Conservation (phyloP, 2,329 filamentous ascomycete species). For the Aspergillus fructus region DNA sequence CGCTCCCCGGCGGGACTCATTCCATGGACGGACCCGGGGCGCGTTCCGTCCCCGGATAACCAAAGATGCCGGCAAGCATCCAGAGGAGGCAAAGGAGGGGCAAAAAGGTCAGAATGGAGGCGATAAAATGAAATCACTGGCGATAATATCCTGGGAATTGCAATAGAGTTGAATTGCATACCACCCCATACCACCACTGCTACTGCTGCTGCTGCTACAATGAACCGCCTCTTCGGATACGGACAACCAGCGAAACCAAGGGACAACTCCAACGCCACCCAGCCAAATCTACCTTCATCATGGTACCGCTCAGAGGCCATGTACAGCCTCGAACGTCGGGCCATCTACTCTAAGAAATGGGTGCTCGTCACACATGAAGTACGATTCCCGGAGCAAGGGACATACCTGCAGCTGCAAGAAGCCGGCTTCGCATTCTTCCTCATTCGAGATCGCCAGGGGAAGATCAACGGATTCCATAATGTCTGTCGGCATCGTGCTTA, state of each 20-base stretch:
- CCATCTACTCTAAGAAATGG: constrained; percentile 58
- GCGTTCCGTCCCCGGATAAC: neutral
- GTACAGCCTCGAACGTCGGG: constrained; percentile 57
- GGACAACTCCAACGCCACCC: constrained; percentile 28
- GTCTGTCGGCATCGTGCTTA: constrained; percentile 60
- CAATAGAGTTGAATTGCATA: too few relatives aligned
- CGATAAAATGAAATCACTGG: neutral
- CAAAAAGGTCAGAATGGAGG: neutral
- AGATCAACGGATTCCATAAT: constrained; percentile 61
- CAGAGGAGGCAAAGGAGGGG: neutral
- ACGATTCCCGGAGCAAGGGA: constrained; percentile 52
- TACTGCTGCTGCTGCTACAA: constrained; percentile 5
- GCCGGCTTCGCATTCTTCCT: constrained; percentile 59
- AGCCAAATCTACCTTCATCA: constrained; percentile 49
- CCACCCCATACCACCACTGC: too few relatives aligned
- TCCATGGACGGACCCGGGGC: constrained; percentile 1
- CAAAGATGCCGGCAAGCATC: neutral
- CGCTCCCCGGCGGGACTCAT: neutral
- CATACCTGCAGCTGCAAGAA: constrained; percentile 56
- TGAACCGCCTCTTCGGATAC: constrained; percentile 35
- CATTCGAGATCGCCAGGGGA: constrained; percentile 50
- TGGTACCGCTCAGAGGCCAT: constrained; percentile 49
- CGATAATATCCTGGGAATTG: too few relatives aligned
- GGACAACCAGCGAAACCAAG: constrained; percentile 1
- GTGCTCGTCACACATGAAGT: constrained; percentile 43